A percentile compares a stretch with the other conserved stretches of the same genome.
Evolutionary conservation across 441 rosid species (phyloP).

Genomic region (Syzygium malaccense): DNA sequence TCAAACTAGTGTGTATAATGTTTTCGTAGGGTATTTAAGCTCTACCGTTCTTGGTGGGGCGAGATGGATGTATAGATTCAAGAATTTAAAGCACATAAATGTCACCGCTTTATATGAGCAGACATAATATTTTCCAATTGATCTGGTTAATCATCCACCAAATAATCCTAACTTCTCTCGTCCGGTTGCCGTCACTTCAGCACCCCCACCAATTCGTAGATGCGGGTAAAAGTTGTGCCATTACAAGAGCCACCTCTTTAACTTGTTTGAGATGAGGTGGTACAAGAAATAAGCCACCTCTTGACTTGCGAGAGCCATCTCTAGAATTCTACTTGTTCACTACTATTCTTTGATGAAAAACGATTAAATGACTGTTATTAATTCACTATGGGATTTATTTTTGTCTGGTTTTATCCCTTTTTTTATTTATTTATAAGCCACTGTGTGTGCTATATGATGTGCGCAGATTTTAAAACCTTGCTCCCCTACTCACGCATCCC

Average conservation of each 20-base stretch:
- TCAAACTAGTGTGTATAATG: neutral
- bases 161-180: neutral
- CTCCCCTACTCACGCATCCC: no score
- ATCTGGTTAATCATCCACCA: neutral
- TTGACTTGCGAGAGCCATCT: neutral
- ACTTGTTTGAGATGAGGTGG: neutral
- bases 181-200: neutral
- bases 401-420: no score
- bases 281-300: neutral
- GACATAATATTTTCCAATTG: neutral
- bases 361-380: no score
- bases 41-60: neutral
- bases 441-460: no score
- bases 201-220: neutral
- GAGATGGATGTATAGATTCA: neutral
- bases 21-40: neutral
- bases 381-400: no score
- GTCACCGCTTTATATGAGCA: neutral
- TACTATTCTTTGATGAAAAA: neutral
- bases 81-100: neutral
- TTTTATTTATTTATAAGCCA: no score
- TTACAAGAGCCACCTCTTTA: neutral
- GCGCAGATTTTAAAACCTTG: no score
- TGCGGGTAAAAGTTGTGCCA: neutral
- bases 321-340: neutral